Base-by-base conservation (phyloP, 140 eudicot genomes). In the Stevia rebaudiana region DNA sequence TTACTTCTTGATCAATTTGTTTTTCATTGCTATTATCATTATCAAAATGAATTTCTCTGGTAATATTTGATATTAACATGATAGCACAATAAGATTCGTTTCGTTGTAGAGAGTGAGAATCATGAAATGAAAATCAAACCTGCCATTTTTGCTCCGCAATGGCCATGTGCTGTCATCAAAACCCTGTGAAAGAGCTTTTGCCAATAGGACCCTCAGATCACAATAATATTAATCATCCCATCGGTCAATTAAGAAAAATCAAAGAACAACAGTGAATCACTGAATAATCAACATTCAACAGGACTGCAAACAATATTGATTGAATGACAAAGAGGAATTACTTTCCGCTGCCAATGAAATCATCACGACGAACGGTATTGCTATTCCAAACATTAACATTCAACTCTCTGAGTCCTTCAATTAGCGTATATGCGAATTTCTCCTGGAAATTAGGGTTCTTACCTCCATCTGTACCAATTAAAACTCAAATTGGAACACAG, bases 361-460 rank as follows among this genome's bases (percentile, higher is more conserved):
- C 89, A 48, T 92, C 96, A 52, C 60, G 75, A 47, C 81, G 72
- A 24, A 92, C 3, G 0, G 94, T 83, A 78, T 92, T 92, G 80
- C 98, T 92, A 61, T 92, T 92, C 94, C 95, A 92, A 11, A 92
- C 98, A 37, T 81, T 48, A 46, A 88, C 84, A 67, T 68, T 74
- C 42, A 92, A 36, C 80, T 88, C 96, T 42, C 90, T 46, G 39
- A 92, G 21, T 31, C 98, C 98, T 79, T 92, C 96, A 51, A 85
- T 85, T 24, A 92, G 75, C 10, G 81, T 85, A 40, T 85, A 92
- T 57, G 74, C 80, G 55, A 87, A 92, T 71, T 92, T 92, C 86
- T 92, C 96, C 69, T 92, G 98, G 78, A 92, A 92, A 7, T 82
- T 76, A 46, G 98, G 98, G 65, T 85, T 83, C 61, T 88, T 92